Evolutionary conservation across 148 eudicot genomes (phyloP), one percentile per base, ranked within the genome.

Genomic region (Chenopodium berlandieri): DNA sequence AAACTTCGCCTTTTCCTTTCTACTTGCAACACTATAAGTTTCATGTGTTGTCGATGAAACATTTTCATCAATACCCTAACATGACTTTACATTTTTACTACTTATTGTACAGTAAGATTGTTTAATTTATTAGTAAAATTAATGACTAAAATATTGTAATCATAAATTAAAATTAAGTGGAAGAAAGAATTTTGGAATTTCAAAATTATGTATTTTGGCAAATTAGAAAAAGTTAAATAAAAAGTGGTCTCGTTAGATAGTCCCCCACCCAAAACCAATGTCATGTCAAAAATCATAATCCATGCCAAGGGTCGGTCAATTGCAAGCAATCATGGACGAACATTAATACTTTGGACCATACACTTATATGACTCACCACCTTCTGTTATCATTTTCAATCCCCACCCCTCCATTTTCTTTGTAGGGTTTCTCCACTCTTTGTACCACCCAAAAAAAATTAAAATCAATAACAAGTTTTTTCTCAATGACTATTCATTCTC

Each of bases 311-410:
- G 17, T 68, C 20, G 44, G 8, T 25, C 76, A 73, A 73, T 73
- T 73, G 31, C 76, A 47, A 23, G 76, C 76, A 73, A 48, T 73
- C 34, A 73, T 73, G 56, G 56, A 73, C 62, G 23, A n/a, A 47
- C 62, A 73, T 23, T 48, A 23, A 47, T 11, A 47, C 17, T 8
- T 23, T 48, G 76, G 76, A 73, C 76, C 76, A 73, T 73, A 47
- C 20, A 8, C 20, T 25, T 32, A 22, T 10, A 68, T 68, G 72
- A 68, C 40, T 68, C 20, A 68, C 34, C 72, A 68, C 37, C 40
- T 31, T 68, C 12, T n/a, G 25, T 68, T 68, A 68, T 68, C 72
- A 68, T 68, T 68, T 68, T 30, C 72, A 68, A 23, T 68, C 72
- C 40, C 40, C 37, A 13, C 72, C 72, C 72, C 9, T 31, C 72